Evolutionary conservation across 2,329 filamentous ascomycete species (phyloP).

Genomic region (Thielaviopsis punctulata): DNA sequence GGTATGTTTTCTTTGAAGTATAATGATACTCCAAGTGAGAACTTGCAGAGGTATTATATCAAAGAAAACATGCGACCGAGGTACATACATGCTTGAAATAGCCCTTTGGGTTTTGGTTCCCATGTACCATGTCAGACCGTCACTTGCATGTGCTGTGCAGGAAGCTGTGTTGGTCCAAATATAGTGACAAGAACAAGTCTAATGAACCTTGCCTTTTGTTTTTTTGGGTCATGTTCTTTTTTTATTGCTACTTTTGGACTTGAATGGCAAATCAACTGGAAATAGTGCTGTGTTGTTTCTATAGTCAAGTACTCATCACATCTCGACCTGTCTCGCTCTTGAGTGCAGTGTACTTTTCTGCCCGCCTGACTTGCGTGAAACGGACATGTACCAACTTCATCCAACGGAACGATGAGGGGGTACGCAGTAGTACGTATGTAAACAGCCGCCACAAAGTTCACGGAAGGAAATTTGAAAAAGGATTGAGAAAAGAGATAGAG

Average conservation of each 20-base stretch:
- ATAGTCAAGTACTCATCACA: no score
- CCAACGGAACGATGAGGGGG: neutral
- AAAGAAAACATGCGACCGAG: neutral
- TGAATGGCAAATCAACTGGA: no score
- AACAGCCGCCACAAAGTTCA: neutral
- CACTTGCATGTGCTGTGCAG: no score
- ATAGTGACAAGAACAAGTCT: no score
- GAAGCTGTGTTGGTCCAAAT: no score
- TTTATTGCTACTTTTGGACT: no score
- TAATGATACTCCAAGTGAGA: neutral
- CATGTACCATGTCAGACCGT: conserved; percentile 2
- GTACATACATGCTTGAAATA: neutral
- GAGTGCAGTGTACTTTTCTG: neutral
- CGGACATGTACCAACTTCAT: neutral
- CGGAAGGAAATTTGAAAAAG: neutral
- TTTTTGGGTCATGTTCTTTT: no score
- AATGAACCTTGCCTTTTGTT: neutral
- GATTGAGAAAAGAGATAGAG: no score
- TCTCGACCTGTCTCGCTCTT: no score
- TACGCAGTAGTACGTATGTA: neutral
- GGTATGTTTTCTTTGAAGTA: no score
- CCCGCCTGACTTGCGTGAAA: no score
- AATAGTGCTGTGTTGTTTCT: no score
- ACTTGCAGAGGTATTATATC: neutral
- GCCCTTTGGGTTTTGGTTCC: neutral